Percentiles rank a stretch among this genome's conserved stretches.
These are phyloP conservation scores for Pichia sp. DNA, from an alignment of 1,139 yeast species.

Conservation along the genomic window DNA sequence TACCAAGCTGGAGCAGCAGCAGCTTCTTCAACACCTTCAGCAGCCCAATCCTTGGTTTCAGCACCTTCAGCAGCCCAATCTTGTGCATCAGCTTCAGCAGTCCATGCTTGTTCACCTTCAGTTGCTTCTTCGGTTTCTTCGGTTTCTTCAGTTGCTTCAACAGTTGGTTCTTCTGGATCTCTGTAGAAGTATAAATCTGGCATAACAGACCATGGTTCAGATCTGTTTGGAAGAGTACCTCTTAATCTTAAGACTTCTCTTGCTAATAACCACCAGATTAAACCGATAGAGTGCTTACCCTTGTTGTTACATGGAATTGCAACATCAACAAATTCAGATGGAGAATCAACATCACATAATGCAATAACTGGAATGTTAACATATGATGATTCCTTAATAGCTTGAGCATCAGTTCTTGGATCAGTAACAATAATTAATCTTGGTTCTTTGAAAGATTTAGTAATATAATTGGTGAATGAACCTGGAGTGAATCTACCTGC, in stretches of 20 bases:
- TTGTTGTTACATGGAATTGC: slow-evolving; percentile 99
- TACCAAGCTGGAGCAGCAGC: slow-evolving; percentile 32
- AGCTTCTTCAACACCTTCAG: slow-evolving; percentile 28
- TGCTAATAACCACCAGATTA: slow-evolving; percentile 98
- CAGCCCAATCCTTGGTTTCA: slow-evolving; percentile 39
- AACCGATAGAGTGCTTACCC: slow-evolving; percentile 99
- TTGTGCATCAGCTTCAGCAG: slow-evolving; percentile 35
- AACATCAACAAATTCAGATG: slow-evolving; percentile 98
- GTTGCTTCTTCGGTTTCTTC: slow-evolving; percentile 59
- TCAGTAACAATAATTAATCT: slow-evolving; percentile 98
- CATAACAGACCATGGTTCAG: slow-evolving; percentile 98
- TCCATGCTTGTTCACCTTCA: slow-evolving; percentile 53
- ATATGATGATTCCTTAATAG: slow-evolving; percentile 99
- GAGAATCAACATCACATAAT: slow-evolving; percentile 97
- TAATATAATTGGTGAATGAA: slow-evolving; percentile 99
- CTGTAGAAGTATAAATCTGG: slow-evolving; percentile 99
- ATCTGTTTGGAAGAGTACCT: slow-evolving; percentile 96
- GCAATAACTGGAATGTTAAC: slow-evolving; percentile 99
- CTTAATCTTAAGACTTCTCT: slow-evolving; percentile 99
- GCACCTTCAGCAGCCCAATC: slow-evolving; percentile 68
- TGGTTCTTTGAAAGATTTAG: slow-evolving; percentile 99
- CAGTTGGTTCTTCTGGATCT: slow-evolving; percentile 99
- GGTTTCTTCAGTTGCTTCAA: slow-evolving; percentile 50
- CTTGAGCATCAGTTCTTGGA: slow-evolving; percentile 99
- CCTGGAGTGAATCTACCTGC: slow-evolving; percentile 99